phyloP scores from a whole-genome alignment of 1,284 basidiomycete species.

The Amylostereum chailletii region DNA sequence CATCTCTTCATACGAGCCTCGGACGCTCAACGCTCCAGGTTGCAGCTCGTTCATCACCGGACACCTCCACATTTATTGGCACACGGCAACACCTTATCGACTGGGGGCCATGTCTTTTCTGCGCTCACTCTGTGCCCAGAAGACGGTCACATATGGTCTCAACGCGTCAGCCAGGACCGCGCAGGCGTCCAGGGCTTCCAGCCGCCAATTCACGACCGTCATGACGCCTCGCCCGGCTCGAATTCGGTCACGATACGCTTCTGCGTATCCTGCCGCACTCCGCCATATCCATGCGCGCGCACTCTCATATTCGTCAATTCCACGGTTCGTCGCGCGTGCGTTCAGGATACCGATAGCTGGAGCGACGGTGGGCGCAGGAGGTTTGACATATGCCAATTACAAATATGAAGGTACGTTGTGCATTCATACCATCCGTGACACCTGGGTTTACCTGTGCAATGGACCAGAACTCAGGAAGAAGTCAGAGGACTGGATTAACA shows the following conservation, averaged over 20 bases:
- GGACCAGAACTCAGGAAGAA: conserved; percentile 60
- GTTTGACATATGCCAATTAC: conserved; percentile 87
- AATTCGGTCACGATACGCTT: conserved; percentile 36
- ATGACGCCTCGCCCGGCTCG: conserved; percentile 32
- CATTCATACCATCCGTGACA: background rate
- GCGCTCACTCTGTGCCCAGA: conserved; percentile 28
- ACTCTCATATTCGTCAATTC: conserved; percentile 78
- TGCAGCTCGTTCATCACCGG: no score
- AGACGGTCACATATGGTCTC: conserved; percentile 45
- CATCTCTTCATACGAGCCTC: no score
- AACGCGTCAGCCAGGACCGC: conserved; percentile 25
- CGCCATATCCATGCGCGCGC: conserved; percentile 65
- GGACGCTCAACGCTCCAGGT: no score
- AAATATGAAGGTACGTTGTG: conserved; percentile 75
- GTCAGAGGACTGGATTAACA: conserved; percentile 55
- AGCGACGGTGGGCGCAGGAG: conserved; percentile 82
- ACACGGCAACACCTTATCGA: no score
- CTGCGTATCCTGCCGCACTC: conserved; percentile 32
- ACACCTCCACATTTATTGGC: no score
- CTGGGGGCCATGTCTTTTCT: conserved; percentile 17
- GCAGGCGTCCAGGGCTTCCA: conserved; percentile 32
- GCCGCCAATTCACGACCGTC: conserved; percentile 50
- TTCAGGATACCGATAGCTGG: conserved; percentile 82
- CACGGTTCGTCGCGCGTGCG: conserved; percentile 73
- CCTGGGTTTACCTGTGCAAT: background rate